Base-by-base conservation (phyloP, 306 rosid species). In the Gastrolobium bilobum region DNA sequence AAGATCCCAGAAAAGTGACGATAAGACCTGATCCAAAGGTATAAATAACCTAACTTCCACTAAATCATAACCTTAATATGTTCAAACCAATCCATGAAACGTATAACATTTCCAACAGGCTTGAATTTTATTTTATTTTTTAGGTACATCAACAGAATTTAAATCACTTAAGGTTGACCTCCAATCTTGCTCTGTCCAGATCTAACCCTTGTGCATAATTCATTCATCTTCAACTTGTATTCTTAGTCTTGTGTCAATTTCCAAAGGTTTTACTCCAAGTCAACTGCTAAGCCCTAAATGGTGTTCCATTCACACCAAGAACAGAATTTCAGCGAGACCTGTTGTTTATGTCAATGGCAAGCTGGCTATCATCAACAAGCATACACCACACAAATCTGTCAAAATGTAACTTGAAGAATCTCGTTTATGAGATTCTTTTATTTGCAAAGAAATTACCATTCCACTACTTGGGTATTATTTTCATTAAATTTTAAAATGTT, bases 331-430 rank as follows among this genome's bases (percentile, higher is more conserved):
- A 31, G 51, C 34, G 6, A 79, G 46, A 62, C 47, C 60, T 60
- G 72, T 48, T 58, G 64, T 58, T n/a, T 62, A 67, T 62, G 40
- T 37, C 67, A 43, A 65, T 30, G 43, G 37, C 30, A 38, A 46
- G 56, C 51, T 75, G 50, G 35, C 39, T 75, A 40, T 54, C 11
- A 47, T 56, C 77, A 38, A 66, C 71, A 68, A 61, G 70, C 73
- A 78, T 30, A 39, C 39, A 7, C 5, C 34, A 46, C 57, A 83
- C 4, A 56, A 71, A 42, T 63, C 54, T 53, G 34, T 37, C 34
- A 63, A 72, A n/a, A 72, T 50, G 47, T 47, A 57, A 51, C 26
- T 59, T 33, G n/a, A 42, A 44, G 50, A 38, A 56, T 63, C 69
- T 60, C 56, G 20, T 37, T 4, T 11, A 57, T 4, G 31, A 73